These are phyloP conservation scores for Penicillium brasilianum DNA, from an alignment of 2,329 filamentous ascomycete species.

Conservation along the genomic window DNA sequence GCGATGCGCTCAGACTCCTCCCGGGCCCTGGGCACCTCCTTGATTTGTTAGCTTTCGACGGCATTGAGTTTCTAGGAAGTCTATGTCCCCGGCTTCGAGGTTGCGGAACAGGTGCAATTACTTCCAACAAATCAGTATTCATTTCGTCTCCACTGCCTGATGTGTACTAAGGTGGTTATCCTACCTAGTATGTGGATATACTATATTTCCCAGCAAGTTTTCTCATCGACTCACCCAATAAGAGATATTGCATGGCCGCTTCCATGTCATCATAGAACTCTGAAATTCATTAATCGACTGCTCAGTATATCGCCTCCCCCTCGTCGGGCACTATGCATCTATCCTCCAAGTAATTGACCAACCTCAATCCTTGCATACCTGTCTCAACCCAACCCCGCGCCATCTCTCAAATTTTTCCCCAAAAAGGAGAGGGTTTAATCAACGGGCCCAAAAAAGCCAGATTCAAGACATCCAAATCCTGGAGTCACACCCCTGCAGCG, in stretches of 20 bases:
- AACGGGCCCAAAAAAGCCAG: constrained; percentile 1
- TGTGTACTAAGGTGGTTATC: not conserved
- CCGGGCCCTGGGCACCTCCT: not conserved
- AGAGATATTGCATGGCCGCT: not conserved
- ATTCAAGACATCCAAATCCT: constrained; percentile 18
- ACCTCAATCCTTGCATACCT: constrained; percentile 13
- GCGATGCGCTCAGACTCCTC: not conserved
- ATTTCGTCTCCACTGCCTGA: not conserved
- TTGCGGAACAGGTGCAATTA: not conserved
- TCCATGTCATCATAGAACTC: not conserved
- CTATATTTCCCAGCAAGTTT: not conserved
- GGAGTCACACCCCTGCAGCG: constrained; percentile 23
- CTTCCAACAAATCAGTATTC: not conserved
- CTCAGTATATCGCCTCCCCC: not conserved
- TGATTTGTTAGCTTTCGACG: not conserved
- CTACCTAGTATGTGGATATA: not conserved
- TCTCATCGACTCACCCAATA: not conserved
- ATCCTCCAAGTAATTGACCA: not conserved
- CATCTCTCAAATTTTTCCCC: not conserved
- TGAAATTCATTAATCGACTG: not conserved
- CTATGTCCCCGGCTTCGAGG: not conserved
- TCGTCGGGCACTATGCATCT: not conserved
- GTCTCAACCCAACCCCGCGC: not conserved
- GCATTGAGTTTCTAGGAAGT: constrained; percentile 1
- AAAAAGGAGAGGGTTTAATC: not conserved